These are phyloP conservation scores for Coemansia sp. DNA, from an alignment of 192 early-diverging fungal species.

Conservation along the genomic window DNA sequence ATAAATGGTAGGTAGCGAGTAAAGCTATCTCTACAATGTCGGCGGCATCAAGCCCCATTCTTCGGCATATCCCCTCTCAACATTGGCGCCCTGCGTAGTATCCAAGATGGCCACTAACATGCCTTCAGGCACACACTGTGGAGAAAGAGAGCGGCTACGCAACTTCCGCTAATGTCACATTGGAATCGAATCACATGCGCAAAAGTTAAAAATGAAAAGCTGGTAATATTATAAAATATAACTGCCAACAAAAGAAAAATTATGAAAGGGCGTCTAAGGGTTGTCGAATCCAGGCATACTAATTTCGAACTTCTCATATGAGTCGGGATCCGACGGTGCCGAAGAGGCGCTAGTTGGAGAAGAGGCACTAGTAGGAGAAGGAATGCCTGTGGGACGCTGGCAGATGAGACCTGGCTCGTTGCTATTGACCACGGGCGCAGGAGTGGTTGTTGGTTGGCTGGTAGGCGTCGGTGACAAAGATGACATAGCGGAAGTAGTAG, in stretches of 20 bases:
- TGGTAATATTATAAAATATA: neutral
- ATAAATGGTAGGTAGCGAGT: too few species aligned
- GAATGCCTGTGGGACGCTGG: neutral
- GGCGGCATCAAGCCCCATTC: neutral
- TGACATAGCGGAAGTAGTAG: neutral
- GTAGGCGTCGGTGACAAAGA: neutral
- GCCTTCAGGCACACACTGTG: neutral
- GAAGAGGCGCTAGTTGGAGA: neutral
- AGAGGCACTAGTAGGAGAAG: neutral
- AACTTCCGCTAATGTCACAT: neutral
- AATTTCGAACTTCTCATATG: neutral
- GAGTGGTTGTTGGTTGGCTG: neutral
- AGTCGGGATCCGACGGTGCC: neutral
- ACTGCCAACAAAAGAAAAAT: neutral
- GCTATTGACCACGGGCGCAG: conserved; percentile 5
- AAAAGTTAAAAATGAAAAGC: neutral
- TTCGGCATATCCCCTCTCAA: neutral
- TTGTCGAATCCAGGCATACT: neutral
- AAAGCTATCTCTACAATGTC: neutral
- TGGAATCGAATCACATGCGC: neutral
- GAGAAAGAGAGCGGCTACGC: neutral
- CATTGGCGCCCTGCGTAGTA: too few species aligned
- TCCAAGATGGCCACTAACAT: neutral
- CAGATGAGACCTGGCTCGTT: neutral
- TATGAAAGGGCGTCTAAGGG: neutral